Evolutionary conservation across 106 monocot species (phyloP).

Genomic region (Platanthera guangdongensis): DNA sequence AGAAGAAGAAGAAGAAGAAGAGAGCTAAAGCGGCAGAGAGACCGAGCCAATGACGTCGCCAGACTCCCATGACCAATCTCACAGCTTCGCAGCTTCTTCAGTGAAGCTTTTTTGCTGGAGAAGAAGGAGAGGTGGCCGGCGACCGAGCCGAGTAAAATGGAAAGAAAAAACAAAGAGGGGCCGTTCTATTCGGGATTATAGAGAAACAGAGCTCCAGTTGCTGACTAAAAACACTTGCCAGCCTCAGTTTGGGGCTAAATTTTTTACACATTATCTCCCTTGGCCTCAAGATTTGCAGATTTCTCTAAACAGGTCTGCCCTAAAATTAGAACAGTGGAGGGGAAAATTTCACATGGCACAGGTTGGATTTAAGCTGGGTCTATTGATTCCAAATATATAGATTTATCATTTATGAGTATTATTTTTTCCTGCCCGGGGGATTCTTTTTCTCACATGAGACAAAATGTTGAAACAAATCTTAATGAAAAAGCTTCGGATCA

Average conservation of each 20-base stretch:
- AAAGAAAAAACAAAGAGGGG: background rate
- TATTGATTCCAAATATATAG: slow-evolving; percentile 3
- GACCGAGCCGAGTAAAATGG: background rate
- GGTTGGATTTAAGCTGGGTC: slow-evolving; percentile 2
- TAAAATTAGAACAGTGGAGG: slow-evolving; percentile 4
- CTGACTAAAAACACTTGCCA: background rate
- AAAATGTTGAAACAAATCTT: slow-evolving; percentile 5
- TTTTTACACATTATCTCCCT: background rate
- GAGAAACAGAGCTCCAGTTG: background rate
- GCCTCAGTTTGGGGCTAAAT: background rate
- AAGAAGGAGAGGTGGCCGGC: background rate
- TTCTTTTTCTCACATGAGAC: slow-evolving; percentile 8
- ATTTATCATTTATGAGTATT: background rate
- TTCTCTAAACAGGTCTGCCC: background rate
- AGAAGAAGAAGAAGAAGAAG: background rate
- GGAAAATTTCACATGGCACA: slow-evolving; percentile 7
- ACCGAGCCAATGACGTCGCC: background rate
- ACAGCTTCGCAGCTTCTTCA: background rate
- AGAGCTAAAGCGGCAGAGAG: background rate
- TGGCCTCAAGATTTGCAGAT: background rate
- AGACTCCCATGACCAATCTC: background rate
- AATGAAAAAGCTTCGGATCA: background rate
- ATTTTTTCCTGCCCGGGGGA: background rate
- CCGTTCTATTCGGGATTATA: background rate
- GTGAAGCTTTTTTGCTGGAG: background rate